These are phyloP conservation scores for Achaetomium macrosporum DNA, from an alignment of 2,329 filamentous ascomycete species.

Conservation along the genomic window DNA sequence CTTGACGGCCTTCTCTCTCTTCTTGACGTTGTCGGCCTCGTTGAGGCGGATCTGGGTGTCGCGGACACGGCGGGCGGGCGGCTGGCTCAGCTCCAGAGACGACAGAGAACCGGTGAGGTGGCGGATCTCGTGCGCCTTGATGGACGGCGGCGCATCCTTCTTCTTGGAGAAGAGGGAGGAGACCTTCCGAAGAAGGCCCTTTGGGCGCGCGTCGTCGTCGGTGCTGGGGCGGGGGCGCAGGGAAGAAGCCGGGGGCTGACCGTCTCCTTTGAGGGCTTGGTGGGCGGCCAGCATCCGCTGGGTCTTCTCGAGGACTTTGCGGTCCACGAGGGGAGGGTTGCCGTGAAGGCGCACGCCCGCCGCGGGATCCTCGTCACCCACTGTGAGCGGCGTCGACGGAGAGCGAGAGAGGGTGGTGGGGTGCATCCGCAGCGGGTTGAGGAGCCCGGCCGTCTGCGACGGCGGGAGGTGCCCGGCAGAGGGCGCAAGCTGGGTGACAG, in stretches of 20 bases:
- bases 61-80: not conserved
- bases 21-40: constrained; percentile 32
- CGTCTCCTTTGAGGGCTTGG: constrained; percentile 7
- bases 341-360: not conserved
- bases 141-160: not conserved
- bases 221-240: not conserved
- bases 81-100: not conserved
- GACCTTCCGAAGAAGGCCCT: constrained; percentile 15
- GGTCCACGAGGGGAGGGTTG: not conserved
- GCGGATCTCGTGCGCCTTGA: constrained; percentile 2
- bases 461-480: constrained; percentile 2
- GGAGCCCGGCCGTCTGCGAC: constrained; percentile 6
- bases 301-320: constrained; percentile 5
- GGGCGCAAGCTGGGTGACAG: not conserved
- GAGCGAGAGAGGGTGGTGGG: constrained; percentile 9
- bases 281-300: constrained; percentile 16
- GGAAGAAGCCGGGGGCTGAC: not conserved
- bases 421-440: constrained; percentile 15
- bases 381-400: constrained; percentile 4
- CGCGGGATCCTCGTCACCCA: not conserved
- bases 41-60: constrained; percentile 31
- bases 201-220: not conserved
- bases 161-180: constrained; percentile 11
- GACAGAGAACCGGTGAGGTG: not conserved
- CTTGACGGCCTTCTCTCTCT: constrained; percentile 30